Evolutionary conservation across 1,284 basidiomycete species (phyloP).

Genomic region (Pisolithus thermaeus): DNA sequence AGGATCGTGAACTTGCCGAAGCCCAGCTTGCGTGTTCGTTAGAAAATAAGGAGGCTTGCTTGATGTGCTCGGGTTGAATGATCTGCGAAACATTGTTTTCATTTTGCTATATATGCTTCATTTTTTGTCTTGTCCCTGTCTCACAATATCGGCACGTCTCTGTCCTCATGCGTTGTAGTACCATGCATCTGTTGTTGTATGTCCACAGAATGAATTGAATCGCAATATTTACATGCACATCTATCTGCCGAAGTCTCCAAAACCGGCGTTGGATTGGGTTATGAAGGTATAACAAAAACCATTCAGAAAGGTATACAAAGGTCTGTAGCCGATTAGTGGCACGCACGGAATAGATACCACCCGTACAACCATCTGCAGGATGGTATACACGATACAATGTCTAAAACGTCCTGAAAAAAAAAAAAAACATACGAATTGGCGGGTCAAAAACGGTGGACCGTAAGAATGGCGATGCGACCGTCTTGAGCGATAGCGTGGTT

Average conservation of each 20-base stretch:
- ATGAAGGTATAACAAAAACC: not conserved
- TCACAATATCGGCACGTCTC: not conserved
- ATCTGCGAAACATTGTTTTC: not conserved
- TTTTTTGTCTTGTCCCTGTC: not conserved
- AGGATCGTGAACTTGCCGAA: slow-evolving; percentile 74
- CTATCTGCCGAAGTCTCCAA: too few relatives aligned
- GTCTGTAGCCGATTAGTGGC: slow-evolving; percentile 1
- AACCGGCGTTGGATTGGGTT: not conserved
- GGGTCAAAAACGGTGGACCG: slow-evolving; percentile 43
- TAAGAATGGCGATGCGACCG: slow-evolving; percentile 71
- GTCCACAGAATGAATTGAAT: not conserved
- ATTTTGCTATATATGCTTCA: slow-evolving; percentile 6
- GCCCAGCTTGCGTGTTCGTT: slow-evolving; percentile 79
- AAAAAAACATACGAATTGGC: not conserved
- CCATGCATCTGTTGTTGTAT: not conserved
- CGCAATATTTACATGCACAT: not conserved
- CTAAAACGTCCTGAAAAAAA: not conserved
- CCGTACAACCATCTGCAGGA: not conserved
- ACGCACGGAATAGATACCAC: slow-evolving; percentile 10
- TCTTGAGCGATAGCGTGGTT: slow-evolving; percentile 78
- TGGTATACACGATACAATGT: not conserved
- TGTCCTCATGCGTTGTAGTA: slow-evolving; percentile 9
- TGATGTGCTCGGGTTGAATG: slow-evolving; percentile 77
- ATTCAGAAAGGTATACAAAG: not conserved
- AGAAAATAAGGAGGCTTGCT: slow-evolving; percentile 84